Evolutionary conservation across 495 filamentous ascomycete species (phyloP).

Genomic region (Penicillium egyptiacum): DNA sequence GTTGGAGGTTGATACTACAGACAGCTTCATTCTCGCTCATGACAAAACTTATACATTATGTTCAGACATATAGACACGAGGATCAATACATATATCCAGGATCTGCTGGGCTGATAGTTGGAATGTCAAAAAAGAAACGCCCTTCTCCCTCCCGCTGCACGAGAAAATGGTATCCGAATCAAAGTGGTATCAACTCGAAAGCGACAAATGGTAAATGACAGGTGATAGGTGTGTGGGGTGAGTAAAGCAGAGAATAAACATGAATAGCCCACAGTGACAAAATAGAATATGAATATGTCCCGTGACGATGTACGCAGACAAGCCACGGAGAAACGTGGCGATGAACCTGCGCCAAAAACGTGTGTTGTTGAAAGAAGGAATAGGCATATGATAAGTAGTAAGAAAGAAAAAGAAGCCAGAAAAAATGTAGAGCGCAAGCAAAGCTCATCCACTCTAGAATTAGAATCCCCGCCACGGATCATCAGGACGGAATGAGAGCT

Average conservation of each 20-base stretch:
- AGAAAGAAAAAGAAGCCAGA: neutral
- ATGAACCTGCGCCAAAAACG: slow-evolving; percentile 5
- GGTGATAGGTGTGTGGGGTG: neutral
- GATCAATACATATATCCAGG: neutral
- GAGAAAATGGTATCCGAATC: slow-evolving; percentile 8
- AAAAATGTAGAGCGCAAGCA: neutral
- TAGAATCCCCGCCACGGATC: slow-evolving; percentile 46
- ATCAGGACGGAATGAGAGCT: slow-evolving; percentile 35
- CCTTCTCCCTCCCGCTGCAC: slow-evolving; percentile 10
- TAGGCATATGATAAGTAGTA: neutral
- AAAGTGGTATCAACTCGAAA: slow-evolving; percentile 28
- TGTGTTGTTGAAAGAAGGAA: neutral
- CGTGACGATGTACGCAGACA: slow-evolving; percentile 8
- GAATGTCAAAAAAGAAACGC: neutral
- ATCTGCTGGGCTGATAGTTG: neutral
- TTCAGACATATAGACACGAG: neutral
- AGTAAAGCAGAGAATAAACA: slow-evolving; percentile 5
- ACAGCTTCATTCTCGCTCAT: too few relatives aligned
- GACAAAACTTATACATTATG: slow-evolving; percentile 4
- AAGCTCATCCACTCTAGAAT: neutral
- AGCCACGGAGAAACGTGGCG: slow-evolving; percentile 6
- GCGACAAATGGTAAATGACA: slow-evolving; percentile 1
- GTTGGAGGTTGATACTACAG: neutral
- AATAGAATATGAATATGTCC: slow-evolving; percentile 11
- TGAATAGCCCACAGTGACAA: slow-evolving; percentile 1